A percentile compares a stretch with the other conserved stretches of the same genome.
Evolutionary conservation across 2,329 filamentous ascomycete genomes (phyloP).

Genomic region (Metarhizium anisopliae): DNA sequence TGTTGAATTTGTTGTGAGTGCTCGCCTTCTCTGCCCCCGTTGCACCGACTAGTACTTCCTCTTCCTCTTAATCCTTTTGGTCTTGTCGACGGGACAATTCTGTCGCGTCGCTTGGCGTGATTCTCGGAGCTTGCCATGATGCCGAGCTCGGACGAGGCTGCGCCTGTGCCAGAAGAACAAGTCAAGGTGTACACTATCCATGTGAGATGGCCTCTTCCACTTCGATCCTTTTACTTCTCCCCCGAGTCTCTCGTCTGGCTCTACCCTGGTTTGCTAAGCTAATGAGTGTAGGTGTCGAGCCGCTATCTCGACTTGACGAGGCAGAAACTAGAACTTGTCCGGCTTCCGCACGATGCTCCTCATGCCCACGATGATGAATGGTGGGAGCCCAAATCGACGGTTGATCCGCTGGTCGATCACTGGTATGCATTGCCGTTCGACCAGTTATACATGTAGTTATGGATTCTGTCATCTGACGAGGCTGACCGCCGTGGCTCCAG

Average conservation of each 20-base stretch:
- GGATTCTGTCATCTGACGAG: background rate
- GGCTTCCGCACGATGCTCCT: slow-evolving; percentile 50
- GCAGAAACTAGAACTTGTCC: slow-evolving; percentile 57
- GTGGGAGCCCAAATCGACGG: slow-evolving; percentile 51
- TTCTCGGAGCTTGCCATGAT: background rate
- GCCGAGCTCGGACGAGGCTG: slow-evolving; percentile 11
- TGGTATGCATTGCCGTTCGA: slow-evolving; percentile 37
- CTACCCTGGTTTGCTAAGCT: background rate
- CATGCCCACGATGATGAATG: slow-evolving; percentile 39
- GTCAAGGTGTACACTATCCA: slow-evolving; percentile 48
- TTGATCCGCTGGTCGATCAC: slow-evolving; percentile 58
- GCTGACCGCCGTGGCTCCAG: slow-evolving; percentile 23
- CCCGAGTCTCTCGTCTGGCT: background rate
- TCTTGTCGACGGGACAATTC: background rate
- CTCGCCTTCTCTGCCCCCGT: background rate
- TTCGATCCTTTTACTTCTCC: background rate
- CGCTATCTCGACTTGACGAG: slow-evolving; percentile 59
- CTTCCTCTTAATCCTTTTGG: background rate
- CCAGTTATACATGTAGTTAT: background rate
- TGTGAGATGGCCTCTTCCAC: slow-evolving; percentile 28
- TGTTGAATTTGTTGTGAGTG: background rate
- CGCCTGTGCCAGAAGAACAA: slow-evolving; percentile 26
- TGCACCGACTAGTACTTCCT: background rate
- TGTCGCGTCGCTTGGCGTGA: background rate
- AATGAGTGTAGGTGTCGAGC: slow-evolving; percentile 45